Evolutionary conservation across 768 basidiomycete species (phyloP).

Genomic region (Sarcomyxa edulis): DNA sequence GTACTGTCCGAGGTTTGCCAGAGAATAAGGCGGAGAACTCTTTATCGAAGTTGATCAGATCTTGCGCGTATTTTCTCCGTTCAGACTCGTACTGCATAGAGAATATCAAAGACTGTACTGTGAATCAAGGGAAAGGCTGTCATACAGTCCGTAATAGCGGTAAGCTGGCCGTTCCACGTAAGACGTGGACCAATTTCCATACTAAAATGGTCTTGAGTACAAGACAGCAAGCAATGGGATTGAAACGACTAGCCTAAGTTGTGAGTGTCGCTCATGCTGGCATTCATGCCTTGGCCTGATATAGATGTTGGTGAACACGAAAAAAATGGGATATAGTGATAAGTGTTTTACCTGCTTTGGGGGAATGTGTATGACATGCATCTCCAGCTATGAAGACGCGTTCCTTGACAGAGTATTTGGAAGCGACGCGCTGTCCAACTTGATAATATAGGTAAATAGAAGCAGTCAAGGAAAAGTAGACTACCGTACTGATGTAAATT

Average conservation of each 20-base stretch:
- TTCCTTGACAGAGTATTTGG: slow-evolving; percentile 51
- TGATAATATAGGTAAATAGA: not conserved
- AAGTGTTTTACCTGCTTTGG: slow-evolving; percentile 47
- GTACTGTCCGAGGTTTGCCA: slow-evolving; percentile 51
- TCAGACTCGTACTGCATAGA: slow-evolving; percentile 60
- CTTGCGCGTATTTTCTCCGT: slow-evolving; percentile 62
- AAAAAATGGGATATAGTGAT: not conserved
- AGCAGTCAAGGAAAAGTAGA: not conserved
- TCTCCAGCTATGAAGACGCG: slow-evolving; percentile 76
- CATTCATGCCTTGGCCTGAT: slow-evolving; percentile 74
- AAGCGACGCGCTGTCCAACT: slow-evolving; percentile 76
- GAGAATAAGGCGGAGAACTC: slow-evolving; percentile 64
- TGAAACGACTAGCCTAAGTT: slow-evolving; percentile 56
- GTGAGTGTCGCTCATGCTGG: slow-evolving; percentile 71
- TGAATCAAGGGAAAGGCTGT: too few species aligned
- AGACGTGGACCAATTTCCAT: slow-evolving; percentile 58
- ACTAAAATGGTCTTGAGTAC: slow-evolving; percentile 19
- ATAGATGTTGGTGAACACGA: not conserved
- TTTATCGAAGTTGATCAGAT: slow-evolving; percentile 69
- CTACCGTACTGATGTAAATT: slow-evolving; percentile 54
- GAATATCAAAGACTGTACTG: not conserved
- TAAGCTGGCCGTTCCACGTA: slow-evolving; percentile 47
- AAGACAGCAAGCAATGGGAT: not conserved
- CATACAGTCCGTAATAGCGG: slow-evolving; percentile 47
- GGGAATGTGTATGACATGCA: slow-evolving; percentile 67